phyloP scores from a whole-genome alignment of 225 moss, liverwort and hornwort genomes.

The Pseudisothecium myosuroides region DNA sequence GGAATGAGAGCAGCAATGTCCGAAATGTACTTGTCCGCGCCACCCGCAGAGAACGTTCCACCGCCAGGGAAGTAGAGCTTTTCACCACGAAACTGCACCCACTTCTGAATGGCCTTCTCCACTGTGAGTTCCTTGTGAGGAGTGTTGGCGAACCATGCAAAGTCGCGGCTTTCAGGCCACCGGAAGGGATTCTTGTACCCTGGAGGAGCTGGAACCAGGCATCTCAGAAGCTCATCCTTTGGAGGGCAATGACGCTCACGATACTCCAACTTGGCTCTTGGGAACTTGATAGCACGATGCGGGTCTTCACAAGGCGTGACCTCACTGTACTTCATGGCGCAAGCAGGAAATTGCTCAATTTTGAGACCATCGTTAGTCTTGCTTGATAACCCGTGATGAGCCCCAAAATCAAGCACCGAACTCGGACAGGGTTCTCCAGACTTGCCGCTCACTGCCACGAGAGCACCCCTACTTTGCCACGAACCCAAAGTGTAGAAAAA shows the following conservation, averaged over 20 bases:
- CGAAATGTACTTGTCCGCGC: slow-evolving; percentile 76
- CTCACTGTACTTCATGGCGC: slow-evolving; percentile 78
- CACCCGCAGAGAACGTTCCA: slow-evolving; percentile 80
- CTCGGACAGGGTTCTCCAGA: not conserved
- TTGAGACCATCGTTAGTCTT: slow-evolving; percentile 18
- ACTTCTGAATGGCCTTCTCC: slow-evolving; percentile 91
- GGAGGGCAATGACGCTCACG: slow-evolving; percentile 79
- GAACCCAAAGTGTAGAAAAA: slow-evolving; percentile 67
- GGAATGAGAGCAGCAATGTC: slow-evolving; percentile 79
- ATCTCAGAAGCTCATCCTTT: slow-evolving; percentile 51
- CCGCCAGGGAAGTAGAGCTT: slow-evolving; percentile 93
- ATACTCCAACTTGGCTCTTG: slow-evolving; percentile 53
- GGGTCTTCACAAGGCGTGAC: slow-evolving; percentile 80
- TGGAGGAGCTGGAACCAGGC: slow-evolving; percentile 83
- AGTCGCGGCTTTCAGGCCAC: slow-evolving; percentile 72
- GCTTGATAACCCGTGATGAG: slow-evolving; percentile 42
- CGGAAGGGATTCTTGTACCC: slow-evolving; percentile 70
- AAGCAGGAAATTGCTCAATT: slow-evolving; percentile 31
- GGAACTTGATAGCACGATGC: slow-evolving; percentile 42
- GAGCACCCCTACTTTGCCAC: slow-evolving; percentile 30
- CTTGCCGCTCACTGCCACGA: not conserved
- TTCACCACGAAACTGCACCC: slow-evolving; percentile 74
- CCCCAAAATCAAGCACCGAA: slow-evolving; percentile 50
- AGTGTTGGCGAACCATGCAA: slow-evolving; percentile 68
- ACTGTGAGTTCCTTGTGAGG: slow-evolving; percentile 88